A percentile compares a stretch with the other conserved stretches of the same genome.
phyloP scores from a whole-genome alignment of 306 rosid species.

The Cajanus cajan region DNA sequence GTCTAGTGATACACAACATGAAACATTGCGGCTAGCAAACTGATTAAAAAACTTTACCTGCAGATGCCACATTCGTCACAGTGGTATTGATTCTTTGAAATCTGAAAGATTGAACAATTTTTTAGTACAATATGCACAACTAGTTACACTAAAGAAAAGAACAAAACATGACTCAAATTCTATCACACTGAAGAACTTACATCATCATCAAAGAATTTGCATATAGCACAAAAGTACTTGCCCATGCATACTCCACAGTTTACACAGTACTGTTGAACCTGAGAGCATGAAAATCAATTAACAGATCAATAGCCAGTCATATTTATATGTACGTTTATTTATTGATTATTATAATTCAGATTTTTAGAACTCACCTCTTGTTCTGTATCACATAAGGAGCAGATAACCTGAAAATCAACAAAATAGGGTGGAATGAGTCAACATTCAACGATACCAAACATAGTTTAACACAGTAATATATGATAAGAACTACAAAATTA shows the following conservation, averaged over 20 bases:
- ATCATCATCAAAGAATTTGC: constrained; percentile 90
- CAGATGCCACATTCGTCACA: constrained; percentile 91
- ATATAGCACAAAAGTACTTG: constrained; percentile 63
- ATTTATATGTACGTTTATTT: neutral
- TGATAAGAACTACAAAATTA: neutral
- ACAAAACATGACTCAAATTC: neutral
- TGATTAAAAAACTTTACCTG: constrained; percentile 54
- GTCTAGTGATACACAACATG: neutral
- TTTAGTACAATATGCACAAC: constrained; percentile 4
- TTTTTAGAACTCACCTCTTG: constrained; percentile 64
- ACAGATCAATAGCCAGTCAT: neutral
- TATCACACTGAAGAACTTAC: constrained; percentile 42
- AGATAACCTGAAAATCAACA: constrained; percentile 61
- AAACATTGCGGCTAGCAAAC: neutral
- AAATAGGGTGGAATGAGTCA: neutral
- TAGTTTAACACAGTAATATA: neutral
- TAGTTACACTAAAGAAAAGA: neutral
- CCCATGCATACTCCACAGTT: constrained; percentile 90
- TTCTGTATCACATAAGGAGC: constrained; percentile 71
- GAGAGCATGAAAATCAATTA: constrained; percentile 21
- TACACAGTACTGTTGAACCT: constrained; percentile 82
- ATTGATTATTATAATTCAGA: neutral
- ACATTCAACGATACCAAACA: neutral
- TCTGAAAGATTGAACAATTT: constrained; percentile 36
- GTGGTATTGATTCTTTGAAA: constrained; percentile 76